Evolutionary conservation across 345 rosid genomes (phyloP).

Genomic region (Lepidium aucheri): DNA sequence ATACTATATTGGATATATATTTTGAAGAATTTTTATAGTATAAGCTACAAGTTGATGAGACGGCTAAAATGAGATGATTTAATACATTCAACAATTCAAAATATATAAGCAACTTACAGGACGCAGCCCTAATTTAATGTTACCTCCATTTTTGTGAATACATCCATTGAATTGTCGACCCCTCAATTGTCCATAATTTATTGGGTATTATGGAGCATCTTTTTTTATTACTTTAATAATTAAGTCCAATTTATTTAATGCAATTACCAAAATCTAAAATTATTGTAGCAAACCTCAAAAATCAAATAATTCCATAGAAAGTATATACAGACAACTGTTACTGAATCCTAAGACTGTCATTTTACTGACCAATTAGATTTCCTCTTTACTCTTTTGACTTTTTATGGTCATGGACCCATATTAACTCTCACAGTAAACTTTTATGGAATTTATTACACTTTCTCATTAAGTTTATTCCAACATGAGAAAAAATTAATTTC

Average conservation of each 20-base stretch:
- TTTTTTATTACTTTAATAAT: background rate
- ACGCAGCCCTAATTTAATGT: constrained; percentile 22
- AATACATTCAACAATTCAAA: background rate
- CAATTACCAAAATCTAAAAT: background rate
- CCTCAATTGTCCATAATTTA: constrained; percentile 22
- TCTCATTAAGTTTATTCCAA: constrained; percentile 1
- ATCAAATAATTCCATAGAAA: background rate
- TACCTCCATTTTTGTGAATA: constrained; percentile 25
- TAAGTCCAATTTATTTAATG: constrained; percentile 7
- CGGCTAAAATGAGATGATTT: no score
- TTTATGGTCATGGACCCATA: background rate
- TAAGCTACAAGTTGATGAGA: no score
- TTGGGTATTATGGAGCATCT: constrained; percentile 5
- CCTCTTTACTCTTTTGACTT: background rate
- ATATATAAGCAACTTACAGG: background rate
- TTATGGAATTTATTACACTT: background rate
- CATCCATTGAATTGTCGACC: constrained; percentile 24
- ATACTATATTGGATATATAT: no score
- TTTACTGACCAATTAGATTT: background rate
- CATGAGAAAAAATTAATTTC: background rate
- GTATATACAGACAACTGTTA: background rate
- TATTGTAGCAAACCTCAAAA: background rate
- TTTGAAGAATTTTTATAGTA: no score
- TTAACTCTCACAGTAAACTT: background rate
- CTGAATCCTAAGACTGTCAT: constrained; percentile 2